Evolutionary conservation across 352 stramenopile genomes (phyloP), one percentile per base, ranked within the genome.

Genomic region (Phytophthora pseudosyringae): DNA sequence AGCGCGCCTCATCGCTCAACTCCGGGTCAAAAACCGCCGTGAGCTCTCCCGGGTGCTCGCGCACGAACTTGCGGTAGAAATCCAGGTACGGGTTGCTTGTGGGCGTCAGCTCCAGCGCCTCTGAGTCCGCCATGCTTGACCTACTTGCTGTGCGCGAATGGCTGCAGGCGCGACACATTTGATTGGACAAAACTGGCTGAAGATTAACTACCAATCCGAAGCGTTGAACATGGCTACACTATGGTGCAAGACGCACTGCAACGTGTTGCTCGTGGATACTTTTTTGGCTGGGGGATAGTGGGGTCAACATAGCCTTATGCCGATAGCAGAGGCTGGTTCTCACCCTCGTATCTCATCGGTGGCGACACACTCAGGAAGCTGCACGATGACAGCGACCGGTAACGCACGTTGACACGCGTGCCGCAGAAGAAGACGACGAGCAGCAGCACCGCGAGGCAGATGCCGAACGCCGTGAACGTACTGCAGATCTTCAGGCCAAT

Each of bases 61-160:
- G 69, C 43, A 80, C 86, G 67, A 89, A 95, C 43, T 73, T 76
- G 56, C 72, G 59, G 57, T 90, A 93, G 71, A 90, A 91, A 49
- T 91, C 76, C 69, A 95, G 58, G 71, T 95, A 95, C 70, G 86
- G 86, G 38, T 95, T 95, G 70, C 81, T 93, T 29, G 69, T 81
- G 0, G 78, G 39, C 39, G 78, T 90, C 36, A 92, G 72, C 55
- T 78, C 74, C 49, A 89, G 64, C 59, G 16, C 54, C 28, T 69
- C 65, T 25, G 32, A 54, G 41, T 69, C 49, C 31, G 28, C 45
- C 72, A 75, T 76, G 16, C 10, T 52, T 40, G 28, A 38, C 32
- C 15, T 4, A 7, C 10, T 44, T 35, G 44, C 13, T n/a, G 21
- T 21, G 21, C 21, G 21, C 26, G 39, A 63, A 48, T 67, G 60